Evolutionary conservation across 2,329 filamentous ascomycete genomes (phyloP), one percentile per base, ranked within the genome.

Genomic region (Aspergillus sp.): DNA sequence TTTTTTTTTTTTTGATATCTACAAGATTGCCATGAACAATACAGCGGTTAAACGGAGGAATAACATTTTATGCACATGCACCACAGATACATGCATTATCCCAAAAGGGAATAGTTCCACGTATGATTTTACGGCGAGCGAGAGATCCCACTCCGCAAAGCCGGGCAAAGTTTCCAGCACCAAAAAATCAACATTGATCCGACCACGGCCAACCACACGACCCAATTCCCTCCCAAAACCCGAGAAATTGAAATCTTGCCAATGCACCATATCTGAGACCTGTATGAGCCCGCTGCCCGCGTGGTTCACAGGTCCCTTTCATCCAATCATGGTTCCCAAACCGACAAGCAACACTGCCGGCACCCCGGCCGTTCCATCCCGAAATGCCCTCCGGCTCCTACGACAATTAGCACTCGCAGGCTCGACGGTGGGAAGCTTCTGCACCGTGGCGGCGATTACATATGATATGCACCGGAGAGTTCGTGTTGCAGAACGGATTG

Each of bases 381-480:
- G 69, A 50, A 70, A 71, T 60, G 70, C 70, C 39, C 62, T 74
- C 17, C 69, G 69, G 50, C 65, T 67, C 9, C 65, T 67, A n/a
- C 63, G 64, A 15, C 57, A 59, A 45, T 48, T 67, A 32, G 64
- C 64, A 15, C 55, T 66, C n/a, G 62, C 64, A 4, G 64, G 64
- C 5, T 58, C 69, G 53, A 61, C 69, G 2, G 61, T 71, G 20
- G 68, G 70, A 7, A 63, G 70, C 33, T 62, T 67, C 41, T 73
- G 69, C 47, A 64, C 68, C 2, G 60, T 71, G 42, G 68, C 66
- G 41, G 66, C 62, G 10, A 58, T 74, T 25, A 67, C 68, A 17
- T 72, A 72, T 56, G 69, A 74, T 53, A 60, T 67, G 12, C 65
- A 70, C 48, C 66, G 69, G 37, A 62, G 67, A 48, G 63, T 72